Percentiles rank a stretch among this genome's conserved stretches.
Evolutionary conservation across 306 rosid genomes (phyloP).

Genomic region (Acacia crassicarpa): DNA sequence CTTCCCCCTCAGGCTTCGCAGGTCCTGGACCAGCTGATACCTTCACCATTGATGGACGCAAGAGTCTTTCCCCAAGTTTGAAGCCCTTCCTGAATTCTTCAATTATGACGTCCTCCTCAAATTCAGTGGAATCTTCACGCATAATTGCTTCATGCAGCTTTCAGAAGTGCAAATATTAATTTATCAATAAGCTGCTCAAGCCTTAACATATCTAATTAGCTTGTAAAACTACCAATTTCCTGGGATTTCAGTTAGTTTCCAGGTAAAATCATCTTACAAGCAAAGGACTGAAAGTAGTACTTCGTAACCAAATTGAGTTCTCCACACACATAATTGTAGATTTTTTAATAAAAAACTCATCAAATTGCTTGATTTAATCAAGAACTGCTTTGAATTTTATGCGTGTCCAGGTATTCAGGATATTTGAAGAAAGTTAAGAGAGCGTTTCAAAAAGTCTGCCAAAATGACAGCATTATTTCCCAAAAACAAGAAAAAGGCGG

Average conservation of each 20-base stretch:
- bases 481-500: background rate
- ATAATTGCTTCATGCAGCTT: constrained; percentile 97
- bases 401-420: constrained; percentile 64
- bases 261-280: constrained; percentile 18
- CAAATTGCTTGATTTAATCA: constrained; percentile 76
- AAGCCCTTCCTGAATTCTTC: constrained; percentile 89
- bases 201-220: constrained; percentile 13
- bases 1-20: constrained; percentile 56
- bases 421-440: constrained; percentile 60
- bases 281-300: constrained; percentile 13
- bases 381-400: constrained; percentile 52
- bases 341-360: constrained; percentile 40
- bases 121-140: constrained; percentile 84
- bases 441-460: constrained; percentile 54
- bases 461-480: constrained; percentile 39
- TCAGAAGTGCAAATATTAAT: constrained; percentile 35
- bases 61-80: constrained; percentile 79
- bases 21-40: constrained; percentile 99
- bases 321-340: constrained; percentile 12
- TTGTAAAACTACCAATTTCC: constrained; percentile 5
- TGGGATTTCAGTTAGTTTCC: background rate
- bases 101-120: constrained; percentile 73
- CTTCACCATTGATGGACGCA: constrained; percentile 96
- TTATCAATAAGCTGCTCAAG: constrained; percentile 31
- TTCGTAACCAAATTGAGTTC: constrained; percentile 8